A percentile compares a stretch with the other conserved stretches of the same genome.
Conservation (phyloP, 768 basidiomycete genomes). For the Tylopilus sp. region DNA sequence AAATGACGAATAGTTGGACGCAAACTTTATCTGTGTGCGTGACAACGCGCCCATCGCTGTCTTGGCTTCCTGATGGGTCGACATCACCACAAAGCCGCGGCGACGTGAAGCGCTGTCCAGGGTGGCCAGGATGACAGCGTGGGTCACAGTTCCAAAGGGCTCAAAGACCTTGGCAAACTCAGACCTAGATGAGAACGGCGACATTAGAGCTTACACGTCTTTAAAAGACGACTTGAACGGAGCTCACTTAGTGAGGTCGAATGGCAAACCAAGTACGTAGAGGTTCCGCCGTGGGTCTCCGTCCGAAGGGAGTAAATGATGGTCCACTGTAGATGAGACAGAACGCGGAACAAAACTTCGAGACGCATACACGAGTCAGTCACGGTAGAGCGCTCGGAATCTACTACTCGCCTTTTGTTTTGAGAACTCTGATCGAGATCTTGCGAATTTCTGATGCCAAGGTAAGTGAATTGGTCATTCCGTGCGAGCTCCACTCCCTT, state of each 20-base stretch:
- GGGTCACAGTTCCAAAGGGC: conserved; percentile 62
- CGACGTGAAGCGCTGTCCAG: conserved; percentile 81
- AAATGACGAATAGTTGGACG: not conserved
- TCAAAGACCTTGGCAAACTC: conserved; percentile 65
- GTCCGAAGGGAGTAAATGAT: conserved; percentile 21
- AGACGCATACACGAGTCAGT: conserved; percentile 20
- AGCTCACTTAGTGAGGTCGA: conserved; percentile 71
- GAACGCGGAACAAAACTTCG: conserved; percentile 38
- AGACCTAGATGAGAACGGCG: conserved; percentile 22
- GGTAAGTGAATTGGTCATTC: conserved; percentile 3
- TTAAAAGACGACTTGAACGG: not conserved
- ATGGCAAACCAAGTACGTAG: conserved; percentile 81
- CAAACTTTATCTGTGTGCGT: conserved; percentile 67
- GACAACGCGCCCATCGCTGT: conserved; percentile 63
- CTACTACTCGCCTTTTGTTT: conserved; percentile 47
- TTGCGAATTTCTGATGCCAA: conserved; percentile 8
- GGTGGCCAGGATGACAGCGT: conserved; percentile 80
- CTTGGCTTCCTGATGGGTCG: conserved; percentile 65
- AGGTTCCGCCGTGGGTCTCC: conserved; percentile 65
- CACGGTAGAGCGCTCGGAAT: not conserved
- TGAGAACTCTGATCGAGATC: conserved; percentile 51
- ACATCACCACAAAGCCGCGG: conserved; percentile 83
- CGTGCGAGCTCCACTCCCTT: conserved; percentile 7
- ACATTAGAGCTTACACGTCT: not conserved
- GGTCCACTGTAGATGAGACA: not conserved